Base-by-base conservation (phyloP, 352 stramenopile genomes). In the Phytopythium sindhum region DNA sequence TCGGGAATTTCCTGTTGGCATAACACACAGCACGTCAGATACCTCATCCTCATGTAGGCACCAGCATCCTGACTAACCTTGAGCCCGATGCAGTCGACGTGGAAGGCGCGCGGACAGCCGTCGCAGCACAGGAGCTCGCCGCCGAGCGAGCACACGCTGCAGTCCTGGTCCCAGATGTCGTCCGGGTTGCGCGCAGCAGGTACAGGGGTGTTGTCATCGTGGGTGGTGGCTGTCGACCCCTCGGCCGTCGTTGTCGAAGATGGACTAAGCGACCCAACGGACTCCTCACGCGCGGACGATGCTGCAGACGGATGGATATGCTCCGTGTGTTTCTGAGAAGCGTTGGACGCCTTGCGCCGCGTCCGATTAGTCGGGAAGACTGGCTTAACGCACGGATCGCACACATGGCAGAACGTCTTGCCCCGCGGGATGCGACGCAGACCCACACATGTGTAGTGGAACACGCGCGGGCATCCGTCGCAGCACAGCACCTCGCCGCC, bases 41-140 rank as follows among this genome's bases (percentile, higher is more conserved):
- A 24, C 15, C 29, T 23, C 39, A 52, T 29, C 52, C 33, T 60
- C 39, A 15, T 14, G 1, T 33, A 28, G 28, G 50, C 26, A 17
- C 21, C 15, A 7, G 53, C 12, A 39, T 57, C 26, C 8, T 24
- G 0, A 1, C 7, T 45, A 69, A 75, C 79, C 62, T 75, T 72
- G 7, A 94, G 61, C 6, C 75, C 72, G 48, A 95, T 84, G 57
- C 95, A 98, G 35, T 84, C 80, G 8, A 84, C 63, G 75, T 98
- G 96, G 73, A 97, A 98, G 9, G 91, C 85, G 47, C 91, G 77
- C 4, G 94, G 94, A 62, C 96, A 98, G 17, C 86, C 89, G 63
- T 96, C 90, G 64, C 96, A 98, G 68, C 86, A 96, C 2, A 97
- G 72, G 21, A 98, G 45, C 59, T 96, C 84, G 4, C 91, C 92